Conservation (phyloP, 106 monocot genomes). For the Dendrobium huoshanense region DNA sequence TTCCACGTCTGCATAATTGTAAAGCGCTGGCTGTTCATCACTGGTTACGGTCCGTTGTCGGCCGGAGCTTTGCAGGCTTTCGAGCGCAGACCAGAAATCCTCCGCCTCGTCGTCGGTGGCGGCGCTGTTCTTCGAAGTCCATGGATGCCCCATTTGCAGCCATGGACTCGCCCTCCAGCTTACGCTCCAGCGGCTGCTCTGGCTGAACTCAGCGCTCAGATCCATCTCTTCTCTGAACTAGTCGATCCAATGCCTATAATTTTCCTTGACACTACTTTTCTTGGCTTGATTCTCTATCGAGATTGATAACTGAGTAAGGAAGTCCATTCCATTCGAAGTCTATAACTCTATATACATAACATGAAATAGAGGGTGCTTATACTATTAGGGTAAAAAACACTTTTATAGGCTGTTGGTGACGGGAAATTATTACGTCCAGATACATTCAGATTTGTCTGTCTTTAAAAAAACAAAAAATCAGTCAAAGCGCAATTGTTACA, state of each 20-base stretch:
- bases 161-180: background rate
- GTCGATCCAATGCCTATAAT: no score
- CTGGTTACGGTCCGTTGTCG: conserved; percentile 13
- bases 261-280: background rate
- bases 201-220: background rate
- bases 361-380: no score
- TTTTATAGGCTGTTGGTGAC: no score
- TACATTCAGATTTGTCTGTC: no score
- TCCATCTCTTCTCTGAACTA: background rate
- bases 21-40: conserved; percentile 6
- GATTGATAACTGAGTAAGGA: no score
- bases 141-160: background rate
- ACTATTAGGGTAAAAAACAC: no score
- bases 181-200: background rate
- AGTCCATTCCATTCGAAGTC: no score
- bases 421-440: no score
- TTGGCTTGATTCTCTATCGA: background rate
- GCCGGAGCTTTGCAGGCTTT: conserved; percentile 34
- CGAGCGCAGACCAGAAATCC: conserved; percentile 33
- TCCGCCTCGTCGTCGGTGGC: conserved; percentile 24
- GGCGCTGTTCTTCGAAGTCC: background rate
- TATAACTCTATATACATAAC: no score
- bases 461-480: no score
- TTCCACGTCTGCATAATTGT: conserved; percentile 40
- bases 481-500: no score